Evolutionary conservation across 345 rosid species (phyloP).

Genomic region (Psidium guajava): DNA sequence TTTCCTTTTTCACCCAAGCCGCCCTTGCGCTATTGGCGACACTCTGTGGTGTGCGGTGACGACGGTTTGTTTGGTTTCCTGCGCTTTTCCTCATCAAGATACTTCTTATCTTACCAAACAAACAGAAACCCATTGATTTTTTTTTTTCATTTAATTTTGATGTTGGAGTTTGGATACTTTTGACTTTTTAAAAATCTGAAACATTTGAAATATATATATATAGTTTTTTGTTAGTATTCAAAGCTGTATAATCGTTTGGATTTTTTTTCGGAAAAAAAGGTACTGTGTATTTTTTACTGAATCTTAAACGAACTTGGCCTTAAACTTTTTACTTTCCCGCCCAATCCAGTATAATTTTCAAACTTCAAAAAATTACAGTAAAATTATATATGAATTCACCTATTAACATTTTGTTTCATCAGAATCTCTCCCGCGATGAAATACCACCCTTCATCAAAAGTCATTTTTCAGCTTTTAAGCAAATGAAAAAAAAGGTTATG

Average conservation of each 20-base stretch:
- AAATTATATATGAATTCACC: background rate
- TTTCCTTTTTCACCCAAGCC: no score
- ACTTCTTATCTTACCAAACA: no score
- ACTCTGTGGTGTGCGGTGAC: no score
- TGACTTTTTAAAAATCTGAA: background rate
- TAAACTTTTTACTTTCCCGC: background rate
- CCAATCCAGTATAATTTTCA: background rate
- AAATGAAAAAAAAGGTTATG: no score
- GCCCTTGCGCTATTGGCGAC: no score
- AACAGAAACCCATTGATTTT: no score
- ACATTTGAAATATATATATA: background rate
- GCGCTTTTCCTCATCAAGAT: no score
- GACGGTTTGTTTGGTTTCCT: no score
- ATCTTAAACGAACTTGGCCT: background rate
- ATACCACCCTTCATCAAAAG: no score
- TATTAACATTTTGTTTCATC: background rate
- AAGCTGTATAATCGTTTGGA: background rate
- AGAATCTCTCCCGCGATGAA: no score
- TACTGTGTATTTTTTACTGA: background rate
- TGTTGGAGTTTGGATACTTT: background rate
- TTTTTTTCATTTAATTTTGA: background rate
- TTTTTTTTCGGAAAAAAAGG: background rate
- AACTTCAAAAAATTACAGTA: background rate
- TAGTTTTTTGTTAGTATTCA: background rate
- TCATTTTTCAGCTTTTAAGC: no score